Evolutionary conservation across 2,329 filamentous ascomycete genomes (phyloP).

Genomic region (Ustulina deusta): DNA sequence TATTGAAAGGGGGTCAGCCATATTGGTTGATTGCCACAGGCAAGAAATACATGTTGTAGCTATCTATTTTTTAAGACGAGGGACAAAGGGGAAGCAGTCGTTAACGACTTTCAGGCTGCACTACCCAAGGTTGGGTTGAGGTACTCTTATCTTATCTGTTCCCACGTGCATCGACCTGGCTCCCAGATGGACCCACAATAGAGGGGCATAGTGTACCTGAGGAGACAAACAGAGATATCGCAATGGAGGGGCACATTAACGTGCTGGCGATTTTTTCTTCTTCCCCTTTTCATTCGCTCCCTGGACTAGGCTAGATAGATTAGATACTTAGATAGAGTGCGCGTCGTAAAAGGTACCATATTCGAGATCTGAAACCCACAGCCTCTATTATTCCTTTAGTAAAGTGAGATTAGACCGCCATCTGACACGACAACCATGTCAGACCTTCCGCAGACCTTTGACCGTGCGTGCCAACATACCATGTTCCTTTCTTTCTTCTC

Average conservation of each 20-base stretch:
- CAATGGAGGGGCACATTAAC: conserved; percentile 40
- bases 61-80: too few species aligned
- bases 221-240: conserved; percentile 34
- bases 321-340: conserved; percentile 2
- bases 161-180: neutral
- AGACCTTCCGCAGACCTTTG: conserved; percentile 68
- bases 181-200: conserved; percentile 34
- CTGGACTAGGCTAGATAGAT: neutral
- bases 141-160: too few species aligned
- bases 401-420: conserved; percentile 4
- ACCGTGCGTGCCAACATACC: conserved; percentile 59
- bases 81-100: too few species aligned
- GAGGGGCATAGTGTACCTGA: conserved; percentile 33
- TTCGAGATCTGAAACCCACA: neutral
- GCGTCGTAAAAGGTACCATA: neutral
- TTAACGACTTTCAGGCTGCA: too few species aligned
- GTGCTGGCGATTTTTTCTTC: conserved; percentile 28
- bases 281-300: neutral
- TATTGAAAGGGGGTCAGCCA: too few species aligned
- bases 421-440: conserved; percentile 55
- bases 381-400: neutral
- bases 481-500: neutral
- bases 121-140: too few species aligned
- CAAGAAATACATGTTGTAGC: too few species aligned
- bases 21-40: too few species aligned